Conservation (phyloP, 306 rosid species). For the Carpinus viminea region DNA sequence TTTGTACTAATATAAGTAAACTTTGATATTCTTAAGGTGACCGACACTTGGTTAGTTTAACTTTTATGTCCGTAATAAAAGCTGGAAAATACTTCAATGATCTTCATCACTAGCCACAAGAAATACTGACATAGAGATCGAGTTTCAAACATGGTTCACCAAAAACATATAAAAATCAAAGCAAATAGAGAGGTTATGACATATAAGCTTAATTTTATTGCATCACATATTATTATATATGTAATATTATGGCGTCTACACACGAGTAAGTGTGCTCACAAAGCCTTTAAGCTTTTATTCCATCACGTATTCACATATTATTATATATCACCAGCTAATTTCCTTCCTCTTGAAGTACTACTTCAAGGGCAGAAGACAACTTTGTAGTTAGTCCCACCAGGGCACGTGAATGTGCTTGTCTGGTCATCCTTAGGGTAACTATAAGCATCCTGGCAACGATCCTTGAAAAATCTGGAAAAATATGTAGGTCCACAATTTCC, state of each 20-base stretch:
- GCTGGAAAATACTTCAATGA: not conserved
- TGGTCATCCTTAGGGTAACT: conserved; percentile 59
- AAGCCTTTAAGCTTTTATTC: not conserved
- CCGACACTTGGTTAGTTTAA: no score
- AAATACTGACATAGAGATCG: no score
- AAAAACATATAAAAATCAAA: no score
- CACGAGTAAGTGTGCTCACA: not conserved
- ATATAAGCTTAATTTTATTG: no score
- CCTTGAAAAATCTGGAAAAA: conserved; percentile 51
- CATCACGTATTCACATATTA: not conserved
- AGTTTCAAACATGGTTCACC: no score
- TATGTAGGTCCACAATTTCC: conserved; percentile 40
- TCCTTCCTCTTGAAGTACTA: not conserved
- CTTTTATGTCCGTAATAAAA: no score
- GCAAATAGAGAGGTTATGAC: no score
- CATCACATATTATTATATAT: no score
- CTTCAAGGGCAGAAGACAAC: conserved; percentile 43
- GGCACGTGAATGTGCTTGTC: conserved; percentile 46
- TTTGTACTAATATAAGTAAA: no score
- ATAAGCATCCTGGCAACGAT: conserved; percentile 44
- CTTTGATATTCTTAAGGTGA: no score
- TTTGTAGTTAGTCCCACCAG: conserved; percentile 43
- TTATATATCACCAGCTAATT: not conserved
- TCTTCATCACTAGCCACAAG: no score
- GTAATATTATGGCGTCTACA: no score